phyloP scores from a whole-genome alignment of 257 asterid species.

The Solanum tarijense region DNA sequence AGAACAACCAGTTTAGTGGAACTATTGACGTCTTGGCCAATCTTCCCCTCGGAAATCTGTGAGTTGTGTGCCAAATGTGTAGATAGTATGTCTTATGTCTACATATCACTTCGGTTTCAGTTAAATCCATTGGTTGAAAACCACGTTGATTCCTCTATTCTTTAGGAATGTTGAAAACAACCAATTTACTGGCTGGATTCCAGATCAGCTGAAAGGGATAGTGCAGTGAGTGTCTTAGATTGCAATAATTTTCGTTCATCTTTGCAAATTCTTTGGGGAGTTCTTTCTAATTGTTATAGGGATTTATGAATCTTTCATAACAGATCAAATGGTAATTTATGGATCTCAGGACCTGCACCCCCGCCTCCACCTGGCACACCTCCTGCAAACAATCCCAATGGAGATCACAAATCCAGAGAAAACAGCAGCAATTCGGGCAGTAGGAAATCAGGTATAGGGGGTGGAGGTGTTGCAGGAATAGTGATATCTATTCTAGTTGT shows the following conservation, averaged over 20 bases:
- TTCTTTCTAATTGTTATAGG: not conserved
- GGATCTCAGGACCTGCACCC: conserved; percentile 75
- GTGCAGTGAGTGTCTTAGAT: conserved; percentile 37
- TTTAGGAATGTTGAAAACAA: conserved; percentile 81
- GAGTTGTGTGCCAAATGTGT: conserved; percentile 14
- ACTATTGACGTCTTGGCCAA: conserved; percentile 75
- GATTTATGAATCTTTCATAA: conserved; percentile 7
- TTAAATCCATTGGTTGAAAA: not conserved
- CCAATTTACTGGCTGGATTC: conserved; percentile 87
- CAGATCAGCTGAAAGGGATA: conserved; percentile 62
- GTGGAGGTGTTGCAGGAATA: conserved; percentile 89
- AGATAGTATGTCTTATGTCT: not conserved
- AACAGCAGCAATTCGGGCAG: conserved; percentile 24
- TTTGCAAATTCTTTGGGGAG: not conserved
- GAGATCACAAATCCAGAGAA: conserved; percentile 38
- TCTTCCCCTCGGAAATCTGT: conserved; percentile 79
- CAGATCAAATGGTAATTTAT: conserved; percentile 69
- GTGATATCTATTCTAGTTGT: conserved; percentile 61
- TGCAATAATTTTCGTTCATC: not conserved
- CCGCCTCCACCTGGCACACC: conserved; percentile 98
- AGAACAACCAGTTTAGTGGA: conserved; percentile 91
- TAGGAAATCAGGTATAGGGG: conserved; percentile 63
- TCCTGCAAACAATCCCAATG: conserved; percentile 52
- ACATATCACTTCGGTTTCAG: not conserved
- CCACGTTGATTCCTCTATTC: not conserved